Evolutionary conservation across 2,329 filamentous ascomycete species (phyloP), one percentile per base, ranked within the genome.

Genomic region (Lachnellula hyalina): DNA sequence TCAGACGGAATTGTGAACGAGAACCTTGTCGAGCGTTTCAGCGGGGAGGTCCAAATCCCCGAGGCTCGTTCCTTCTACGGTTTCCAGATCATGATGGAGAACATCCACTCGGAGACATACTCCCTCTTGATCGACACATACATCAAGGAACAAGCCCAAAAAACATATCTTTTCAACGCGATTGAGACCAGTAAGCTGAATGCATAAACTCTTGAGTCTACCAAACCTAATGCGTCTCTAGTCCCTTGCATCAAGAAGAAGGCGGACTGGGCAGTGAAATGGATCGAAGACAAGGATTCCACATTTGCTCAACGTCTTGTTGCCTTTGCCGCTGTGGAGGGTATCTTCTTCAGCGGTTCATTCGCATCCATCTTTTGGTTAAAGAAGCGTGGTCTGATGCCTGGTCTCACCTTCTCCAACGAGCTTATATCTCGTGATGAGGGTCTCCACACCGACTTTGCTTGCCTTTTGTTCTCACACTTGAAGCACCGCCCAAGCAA

Each of bases 21-120:
- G 83, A 99, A 99, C 81, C 82, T 99, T 23, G 86, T 99, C 57
- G 92, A 97, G 83, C 90, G 94, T 61, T 99, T 99, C 85, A 96
- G 90, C 69, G 86, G 84, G 63, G 94, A 99, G 76, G 93, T 99
- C 32, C 94, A 99, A 77, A 86, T 97, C 56, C 93, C 94, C 11
- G 94, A 99, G 77, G 94, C 94, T 62, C 91, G 94, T 69, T 99
- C 94, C 85, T 99, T 99, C 83, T 99, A 99, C 75, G 94, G 94
- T 62, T 99, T 99, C 84, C 94, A 99, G 80, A 97, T 97, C 79
- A 99, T 99, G 94, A 97, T 99, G 90, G 94, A 99, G 82, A 99
- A 99, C 79, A 96, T 99, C 69, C 94, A 99, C 83, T 96, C 94
- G 15, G 94, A 99, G 80, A 99, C 94, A 52, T 99, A 99, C 83